Base-by-base conservation (phyloP, 108 stramenopile species). In the Pseudonitzschia multistriata region DNA sequence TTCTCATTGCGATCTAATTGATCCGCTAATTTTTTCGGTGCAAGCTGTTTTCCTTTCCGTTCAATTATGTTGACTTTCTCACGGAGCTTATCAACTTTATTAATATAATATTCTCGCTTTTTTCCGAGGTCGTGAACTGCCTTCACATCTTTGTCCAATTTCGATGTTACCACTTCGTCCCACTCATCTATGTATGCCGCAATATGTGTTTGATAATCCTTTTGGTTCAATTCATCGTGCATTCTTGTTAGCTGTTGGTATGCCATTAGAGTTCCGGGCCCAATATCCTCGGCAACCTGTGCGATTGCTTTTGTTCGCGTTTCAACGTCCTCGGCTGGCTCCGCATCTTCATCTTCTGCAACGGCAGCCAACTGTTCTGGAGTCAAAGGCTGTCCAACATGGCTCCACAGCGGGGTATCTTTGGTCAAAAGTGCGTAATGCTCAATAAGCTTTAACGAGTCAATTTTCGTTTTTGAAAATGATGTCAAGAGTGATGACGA, bases 21-120 rank as follows among this genome's bases (percentile, higher is more conserved):
- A 45, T 64, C 42, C n/a, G 39, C 5, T n/a, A 64, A 17, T 22
- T 47, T 47, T 15, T 64, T 28, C 4, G 63, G 40, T n/a, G 63
- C 63, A 40, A 35, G 5, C 21, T 25, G 0, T 35, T 74, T 74
- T 10, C 73, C 68, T 36, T 62, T 69, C 27, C 34, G 29, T 49
- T 75, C 72, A 24, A 78, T 60, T 29, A 27, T 57, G 36, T 70
- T 77, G 14, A 66, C 19, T 24, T 73, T 68, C 53, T 60, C 39
- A 50, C 76, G 76, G 49, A 82, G 50, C 13, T 22, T 11, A 14
- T 63, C 73, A 17, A 79, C 79, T 69, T 79, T 79, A 5, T 45
- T 25, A 24, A 74, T 62, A 49, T 79, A 79, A 47, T 79, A 68
- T 17, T 37, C 33, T 60, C 56, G 45, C 11, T 48, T 19, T 17